phyloP scores from a whole-genome alignment of 108 stramenopile species.

The Stephanodiscus minutulus region DNA sequence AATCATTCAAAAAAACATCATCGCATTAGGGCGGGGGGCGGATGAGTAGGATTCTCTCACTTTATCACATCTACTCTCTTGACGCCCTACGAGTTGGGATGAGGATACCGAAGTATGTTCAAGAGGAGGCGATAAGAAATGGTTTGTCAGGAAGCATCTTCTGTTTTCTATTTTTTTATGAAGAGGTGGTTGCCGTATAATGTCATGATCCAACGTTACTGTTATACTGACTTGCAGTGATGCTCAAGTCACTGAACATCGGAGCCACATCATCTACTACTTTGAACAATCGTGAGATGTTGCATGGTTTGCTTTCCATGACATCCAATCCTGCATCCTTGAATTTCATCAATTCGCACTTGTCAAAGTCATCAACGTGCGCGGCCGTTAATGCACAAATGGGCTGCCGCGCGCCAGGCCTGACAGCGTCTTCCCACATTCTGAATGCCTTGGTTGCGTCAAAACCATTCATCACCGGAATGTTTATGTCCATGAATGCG shows the following conservation, averaged over 20 bases:
- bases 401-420: conserved; percentile 87
- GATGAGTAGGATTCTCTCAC: too few species aligned
- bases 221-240: conserved; percentile 58
- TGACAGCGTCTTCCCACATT: conserved; percentile 82
- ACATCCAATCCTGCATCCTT: conserved; percentile 90
- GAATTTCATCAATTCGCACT: conserved; percentile 86
- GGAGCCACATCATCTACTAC: conserved; percentile 91
- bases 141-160: too few species aligned
- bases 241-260: conserved; percentile 91
- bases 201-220: too few species aligned
- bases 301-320: conserved; percentile 91
- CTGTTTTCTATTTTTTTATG: too few species aligned
- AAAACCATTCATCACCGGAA: conserved; percentile 95
- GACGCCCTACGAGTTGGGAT: too few species aligned
- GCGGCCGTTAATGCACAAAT: conserved; percentile 91
- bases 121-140: too few species aligned
- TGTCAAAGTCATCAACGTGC: conserved; percentile 85
- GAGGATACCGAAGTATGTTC: too few species aligned
- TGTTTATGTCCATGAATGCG: conserved; percentile 96
- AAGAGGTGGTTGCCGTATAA: too few species aligned
- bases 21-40: too few species aligned
- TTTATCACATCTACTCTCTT: too few species aligned
- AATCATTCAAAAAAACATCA: too few species aligned
- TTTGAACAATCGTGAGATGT: conserved; percentile 87
- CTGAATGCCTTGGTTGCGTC: conserved; percentile 84